phyloP scores from a whole-genome alignment of 1,284 basidiomycete species.

The Ganoderma sinense region DNA sequence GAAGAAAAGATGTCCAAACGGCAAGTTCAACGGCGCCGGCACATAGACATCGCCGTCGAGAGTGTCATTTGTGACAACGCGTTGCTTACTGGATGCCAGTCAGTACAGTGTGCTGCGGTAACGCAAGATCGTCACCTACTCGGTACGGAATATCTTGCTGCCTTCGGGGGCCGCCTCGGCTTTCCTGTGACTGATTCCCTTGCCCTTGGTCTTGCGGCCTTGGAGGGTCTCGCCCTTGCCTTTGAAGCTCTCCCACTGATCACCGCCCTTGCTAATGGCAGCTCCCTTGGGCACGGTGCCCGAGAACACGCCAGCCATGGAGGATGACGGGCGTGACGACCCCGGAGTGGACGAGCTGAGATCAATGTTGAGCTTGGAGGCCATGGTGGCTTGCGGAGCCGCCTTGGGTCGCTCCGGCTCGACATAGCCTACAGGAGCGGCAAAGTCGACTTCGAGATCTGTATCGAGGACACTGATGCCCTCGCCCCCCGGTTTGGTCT shows the following conservation, averaged over 20 bases:
- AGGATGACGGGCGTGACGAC: conserved; percentile 82
- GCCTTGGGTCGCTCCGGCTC: conserved; percentile 91
- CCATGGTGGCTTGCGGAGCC: conserved; percentile 91
- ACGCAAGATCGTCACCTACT: conserved; percentile 60
- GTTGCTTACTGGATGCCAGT: conserved; percentile 69
- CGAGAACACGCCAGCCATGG: conserved; percentile 72
- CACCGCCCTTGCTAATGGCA: conserved; percentile 74
- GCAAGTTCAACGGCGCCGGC: conserved; percentile 90
- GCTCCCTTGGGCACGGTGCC: conserved; percentile 53
- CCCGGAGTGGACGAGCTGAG: conserved; percentile 82
- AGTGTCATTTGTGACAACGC: conserved; percentile 86
- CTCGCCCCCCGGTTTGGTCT: conserved; percentile 86
- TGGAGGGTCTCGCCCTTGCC: conserved; percentile 90
- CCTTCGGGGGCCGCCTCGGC: conserved; percentile 81
- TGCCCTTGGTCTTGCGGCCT: conserved; percentile 92
- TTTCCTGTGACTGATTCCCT: conserved; percentile 85
- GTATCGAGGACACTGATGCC: conserved; percentile 95
- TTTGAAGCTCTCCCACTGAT: conserved; percentile 92
- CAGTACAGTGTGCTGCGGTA: conserved; percentile 18
- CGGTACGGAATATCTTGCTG: conserved; percentile 89
- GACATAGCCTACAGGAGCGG: conserved; percentile 80
- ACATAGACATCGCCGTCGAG: conserved; percentile 82
- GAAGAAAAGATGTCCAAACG: conserved; percentile 94
- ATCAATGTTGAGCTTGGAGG: conserved; percentile 96
- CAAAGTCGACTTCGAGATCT: conserved; percentile 93